A percentile compares a stretch with the other conserved stretches of the same genome.
phyloP scores from a whole-genome alignment of 2,329 filamentous ascomycete genomes.

The Sarocladium strictum region DNA sequence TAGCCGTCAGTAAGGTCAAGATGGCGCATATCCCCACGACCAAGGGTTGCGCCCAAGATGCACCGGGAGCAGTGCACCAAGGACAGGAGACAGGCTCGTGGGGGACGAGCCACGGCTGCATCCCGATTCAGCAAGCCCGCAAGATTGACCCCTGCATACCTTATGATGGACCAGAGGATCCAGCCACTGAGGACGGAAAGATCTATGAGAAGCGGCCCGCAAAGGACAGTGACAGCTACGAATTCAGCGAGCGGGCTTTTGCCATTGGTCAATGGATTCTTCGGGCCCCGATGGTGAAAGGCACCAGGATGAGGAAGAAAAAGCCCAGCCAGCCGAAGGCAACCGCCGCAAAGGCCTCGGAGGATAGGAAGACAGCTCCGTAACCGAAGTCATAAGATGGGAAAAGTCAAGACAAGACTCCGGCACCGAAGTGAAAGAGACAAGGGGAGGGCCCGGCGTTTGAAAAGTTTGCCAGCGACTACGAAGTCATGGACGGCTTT shows the following conservation, averaged over 20 bases:
- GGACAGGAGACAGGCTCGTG: no score
- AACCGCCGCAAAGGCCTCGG: no score
- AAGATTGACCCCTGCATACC: neutral
- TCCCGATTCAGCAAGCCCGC: neutral
- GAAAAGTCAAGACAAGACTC: no score
- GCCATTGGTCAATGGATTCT: constrained; percentile 65
- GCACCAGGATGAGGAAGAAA: constrained; percentile 33
- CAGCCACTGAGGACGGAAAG: neutral
- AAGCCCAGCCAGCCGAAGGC: constrained; percentile 11
- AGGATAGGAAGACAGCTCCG: no score
- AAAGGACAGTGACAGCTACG: neutral
- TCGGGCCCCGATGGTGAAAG: constrained; percentile 43
- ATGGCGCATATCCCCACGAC: neutral
- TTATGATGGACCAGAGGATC: neutral
- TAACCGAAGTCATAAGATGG: no score
- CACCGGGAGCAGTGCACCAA: no score
- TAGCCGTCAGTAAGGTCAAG: neutral
- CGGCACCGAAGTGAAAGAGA: no score
- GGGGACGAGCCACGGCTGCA: neutral
- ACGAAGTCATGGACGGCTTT: no score
- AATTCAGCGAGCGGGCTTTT: constrained; percentile 43
- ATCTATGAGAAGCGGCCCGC: neutral
- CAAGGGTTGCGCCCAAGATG: neutral
- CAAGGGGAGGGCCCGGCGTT: no score
- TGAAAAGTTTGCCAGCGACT: no score